A percentile compares a stretch with the other conserved stretches of the same genome.
phyloP scores from a whole-genome alignment of 306 rosid species.

The Medicago lupulina region DNA sequence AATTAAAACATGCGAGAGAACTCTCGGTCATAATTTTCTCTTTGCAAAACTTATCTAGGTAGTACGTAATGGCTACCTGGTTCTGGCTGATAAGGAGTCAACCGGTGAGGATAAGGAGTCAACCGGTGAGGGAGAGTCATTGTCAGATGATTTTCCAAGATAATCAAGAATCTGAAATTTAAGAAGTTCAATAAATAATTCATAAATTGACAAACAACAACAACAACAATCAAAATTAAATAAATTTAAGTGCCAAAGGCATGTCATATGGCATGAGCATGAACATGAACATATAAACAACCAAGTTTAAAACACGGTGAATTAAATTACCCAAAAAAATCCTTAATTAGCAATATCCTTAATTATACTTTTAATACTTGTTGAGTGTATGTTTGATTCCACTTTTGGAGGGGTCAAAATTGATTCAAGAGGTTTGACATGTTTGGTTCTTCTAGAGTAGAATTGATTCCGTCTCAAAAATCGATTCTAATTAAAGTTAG shows the following conservation, averaged over 20 bases:
- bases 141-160: conserved; percentile 82
- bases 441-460: too few relatives aligned
- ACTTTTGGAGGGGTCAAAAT: too few relatives aligned
- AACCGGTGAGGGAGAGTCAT: conserved; percentile 74
- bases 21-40: conserved; percentile 34
- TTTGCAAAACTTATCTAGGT: conserved; percentile 44
- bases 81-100: conserved; percentile 66
- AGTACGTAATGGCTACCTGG: conserved; percentile 60
- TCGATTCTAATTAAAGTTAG: not conserved
- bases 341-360: not conserved
- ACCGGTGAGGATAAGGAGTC: conserved; percentile 67
- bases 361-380: not conserved
- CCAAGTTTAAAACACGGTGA: not conserved
- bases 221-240: not conserved
- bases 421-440: too few relatives aligned
- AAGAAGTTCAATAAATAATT: conserved; percentile 14
- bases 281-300: not conserved
- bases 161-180: conserved; percentile 77
- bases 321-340: not conserved
- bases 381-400: not conserved
- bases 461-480: not conserved
- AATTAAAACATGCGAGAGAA: conserved; percentile 45
- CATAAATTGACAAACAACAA: conserved; percentile 1
- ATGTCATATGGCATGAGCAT: not conserved
- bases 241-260: not conserved